These are phyloP conservation scores for Cystobasidium onofrii DNA, from an alignment of 768 basidiomycete species.

Conservation along the genomic window DNA sequence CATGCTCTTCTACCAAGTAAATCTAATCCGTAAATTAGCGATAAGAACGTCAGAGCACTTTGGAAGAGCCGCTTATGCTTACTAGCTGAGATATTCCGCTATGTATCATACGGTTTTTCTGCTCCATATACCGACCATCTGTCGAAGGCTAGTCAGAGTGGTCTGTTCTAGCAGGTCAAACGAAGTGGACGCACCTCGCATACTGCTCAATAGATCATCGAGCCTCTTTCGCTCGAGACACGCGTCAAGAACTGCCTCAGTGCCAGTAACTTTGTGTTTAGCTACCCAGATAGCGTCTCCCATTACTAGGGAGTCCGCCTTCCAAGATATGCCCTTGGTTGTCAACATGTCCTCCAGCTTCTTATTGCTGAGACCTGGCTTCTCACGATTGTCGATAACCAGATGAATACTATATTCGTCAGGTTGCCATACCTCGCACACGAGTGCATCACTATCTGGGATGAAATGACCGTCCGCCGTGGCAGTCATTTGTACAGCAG, in stretches of 20 bases:
- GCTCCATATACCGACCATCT: slow-evolving; percentile 28
- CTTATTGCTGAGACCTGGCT: slow-evolving; percentile 29
- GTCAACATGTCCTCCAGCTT: background rate
- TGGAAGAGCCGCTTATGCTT: background rate
- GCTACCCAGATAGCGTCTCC: slow-evolving; percentile 30
- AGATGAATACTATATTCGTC: background rate
- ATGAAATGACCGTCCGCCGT: background rate
- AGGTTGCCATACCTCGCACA: background rate
- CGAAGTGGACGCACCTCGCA: background rate
- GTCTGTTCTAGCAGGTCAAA: background rate
- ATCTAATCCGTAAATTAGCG: background rate
- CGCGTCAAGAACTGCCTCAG: slow-evolving; percentile 21
- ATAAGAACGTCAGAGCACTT: background rate
- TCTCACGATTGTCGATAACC: slow-evolving; percentile 15
- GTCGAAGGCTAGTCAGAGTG: background rate
- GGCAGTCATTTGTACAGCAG: background rate
- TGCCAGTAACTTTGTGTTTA: background rate
- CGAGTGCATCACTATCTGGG: background rate
- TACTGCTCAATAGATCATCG: slow-evolving; percentile 10
- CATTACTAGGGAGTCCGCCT: background rate
- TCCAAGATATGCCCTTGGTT: slow-evolving; percentile 4
- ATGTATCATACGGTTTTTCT: slow-evolving; percentile 22
- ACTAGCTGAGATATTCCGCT: slow-evolving; percentile 14
- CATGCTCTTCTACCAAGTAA: slow-evolving; percentile 10
- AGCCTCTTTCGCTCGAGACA: slow-evolving; percentile 26